Conservation (phyloP, 2,329 filamentous ascomycete genomes). For the Hymenoscyphus repandus region DNA sequence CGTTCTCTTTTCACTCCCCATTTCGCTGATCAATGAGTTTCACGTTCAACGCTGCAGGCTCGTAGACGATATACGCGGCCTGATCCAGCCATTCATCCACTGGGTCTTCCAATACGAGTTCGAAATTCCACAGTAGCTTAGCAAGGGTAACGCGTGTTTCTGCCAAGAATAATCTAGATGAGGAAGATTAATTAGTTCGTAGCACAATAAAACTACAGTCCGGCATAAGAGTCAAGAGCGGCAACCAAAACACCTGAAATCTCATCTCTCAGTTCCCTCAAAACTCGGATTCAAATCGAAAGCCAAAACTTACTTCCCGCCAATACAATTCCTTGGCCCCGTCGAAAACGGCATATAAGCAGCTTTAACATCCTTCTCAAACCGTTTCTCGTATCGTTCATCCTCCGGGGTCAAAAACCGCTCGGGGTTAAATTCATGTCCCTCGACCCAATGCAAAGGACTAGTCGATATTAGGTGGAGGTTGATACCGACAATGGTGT, state of each 20-base stretch:
- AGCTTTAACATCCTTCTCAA: not conserved
- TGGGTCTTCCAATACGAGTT: not conserved
- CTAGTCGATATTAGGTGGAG: not conserved
- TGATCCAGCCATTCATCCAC: constrained; percentile 1
- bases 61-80: not conserved
- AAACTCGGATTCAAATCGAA: not conserved
- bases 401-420: not conserved
- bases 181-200: not conserved
- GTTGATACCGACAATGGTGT: constrained; percentile 6
- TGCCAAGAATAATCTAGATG: not conserved
- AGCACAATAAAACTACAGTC: not conserved
- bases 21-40: not conserved
- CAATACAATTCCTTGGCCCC: constrained; percentile 6
- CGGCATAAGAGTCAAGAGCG: not conserved
- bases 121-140: not conserved
- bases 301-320: not conserved
- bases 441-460: not conserved
- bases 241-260: not conserved
- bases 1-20: not conserved
- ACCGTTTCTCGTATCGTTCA: not conserved
- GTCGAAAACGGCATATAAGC: constrained; percentile 5
- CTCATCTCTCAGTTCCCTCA: too few relatives aligned
- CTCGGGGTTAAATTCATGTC: constrained; percentile 7
- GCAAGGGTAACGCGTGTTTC: not conserved
- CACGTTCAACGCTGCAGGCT: not conserved